A percentile compares a stretch with the other conserved stretches of the same genome.
phyloP scores from a whole-genome alignment of 2,329 filamentous ascomycete genomes.

The Fusarium udum region DNA sequence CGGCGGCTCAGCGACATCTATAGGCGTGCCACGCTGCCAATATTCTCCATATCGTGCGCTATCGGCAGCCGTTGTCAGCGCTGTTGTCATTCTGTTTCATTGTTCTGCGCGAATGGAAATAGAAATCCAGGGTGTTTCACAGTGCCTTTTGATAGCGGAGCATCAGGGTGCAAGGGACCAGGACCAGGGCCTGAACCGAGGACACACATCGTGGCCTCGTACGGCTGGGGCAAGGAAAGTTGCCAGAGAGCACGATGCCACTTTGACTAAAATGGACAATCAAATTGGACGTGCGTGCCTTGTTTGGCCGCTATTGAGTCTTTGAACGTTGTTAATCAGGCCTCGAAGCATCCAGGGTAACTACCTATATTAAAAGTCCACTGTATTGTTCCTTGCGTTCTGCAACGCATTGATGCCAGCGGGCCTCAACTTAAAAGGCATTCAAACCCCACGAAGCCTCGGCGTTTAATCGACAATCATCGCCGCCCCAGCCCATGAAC shows the following conservation, averaged over 20 bases:
- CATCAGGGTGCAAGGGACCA: slow-evolving; percentile 19
- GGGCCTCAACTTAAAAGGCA: slow-evolving; percentile 23
- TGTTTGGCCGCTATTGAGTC: slow-evolving; percentile 5
- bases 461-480: slow-evolving; percentile 8
- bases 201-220: slow-evolving; percentile 32
- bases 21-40: slow-evolving; percentile 28
- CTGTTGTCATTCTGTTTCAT: slow-evolving; percentile 18
- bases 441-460: slow-evolving; percentile 18
- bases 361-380: not conserved
- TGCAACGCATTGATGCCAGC: slow-evolving; percentile 17
- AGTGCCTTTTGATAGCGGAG: slow-evolving; percentile 10
- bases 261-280: slow-evolving; percentile 25
- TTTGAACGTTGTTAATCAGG: not conserved
- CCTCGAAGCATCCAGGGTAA: not conserved
- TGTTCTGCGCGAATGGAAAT: slow-evolving; percentile 15
- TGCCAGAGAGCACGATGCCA: slow-evolving; percentile 30
- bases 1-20: slow-evolving; percentile 31
- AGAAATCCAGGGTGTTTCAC: slow-evolving; percentile 16
- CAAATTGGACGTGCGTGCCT: slow-evolving; percentile 13
- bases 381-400: not conserved
- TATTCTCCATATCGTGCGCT: slow-evolving; percentile 31
- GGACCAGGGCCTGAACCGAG: slow-evolving; percentile 16
- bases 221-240: slow-evolving; percentile 27
- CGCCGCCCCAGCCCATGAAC: slow-evolving; percentile 8
- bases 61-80: slow-evolving; percentile 18